These are phyloP conservation scores for Gynostemma pentaphyllum DNA, from an alignment of 306 rosid species.

Conservation along the genomic window DNA sequence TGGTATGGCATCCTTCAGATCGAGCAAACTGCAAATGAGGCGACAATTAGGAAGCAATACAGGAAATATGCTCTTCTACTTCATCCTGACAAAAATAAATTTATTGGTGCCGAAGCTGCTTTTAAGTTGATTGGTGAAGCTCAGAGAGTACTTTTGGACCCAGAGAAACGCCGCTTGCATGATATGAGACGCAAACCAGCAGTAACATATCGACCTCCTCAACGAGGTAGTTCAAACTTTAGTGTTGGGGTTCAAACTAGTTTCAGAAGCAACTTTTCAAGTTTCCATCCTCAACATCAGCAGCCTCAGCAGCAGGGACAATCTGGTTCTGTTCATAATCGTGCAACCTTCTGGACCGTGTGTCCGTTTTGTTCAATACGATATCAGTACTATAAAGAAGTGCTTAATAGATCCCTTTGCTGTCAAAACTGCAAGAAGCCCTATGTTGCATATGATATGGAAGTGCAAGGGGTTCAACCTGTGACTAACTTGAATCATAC, in stretches of 20 bases:
- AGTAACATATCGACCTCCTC: constrained; percentile 28
- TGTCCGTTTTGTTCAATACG: constrained; percentile 58
- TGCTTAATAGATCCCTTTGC: constrained; percentile 45
- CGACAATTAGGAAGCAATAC: constrained; percentile 68
- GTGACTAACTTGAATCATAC: constrained; percentile 32
- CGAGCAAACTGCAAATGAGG: constrained; percentile 58
- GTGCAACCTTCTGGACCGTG: constrained; percentile 57
- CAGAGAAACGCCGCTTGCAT: constrained; percentile 42
- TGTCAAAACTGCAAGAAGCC: constrained; percentile 55
- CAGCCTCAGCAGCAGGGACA: constrained; percentile 38
- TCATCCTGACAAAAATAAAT: constrained; percentile 97
- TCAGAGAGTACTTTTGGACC: constrained; percentile 70
- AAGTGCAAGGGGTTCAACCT: constrained; percentile 18
- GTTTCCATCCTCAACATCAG: constrained; percentile 30
- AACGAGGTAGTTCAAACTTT: constrained; percentile 21
- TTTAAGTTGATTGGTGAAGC: constrained; percentile 92
- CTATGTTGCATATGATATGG: constrained; percentile 52
- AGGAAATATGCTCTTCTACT: constrained; percentile 85
- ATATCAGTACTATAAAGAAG: constrained; percentile 46
- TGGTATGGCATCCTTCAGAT: constrained; percentile 85
- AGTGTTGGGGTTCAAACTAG: constrained; percentile 34
- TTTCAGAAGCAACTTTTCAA: constrained; percentile 25
- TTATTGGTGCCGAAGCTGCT: constrained; percentile 90
- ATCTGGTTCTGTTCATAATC: constrained; percentile 25
- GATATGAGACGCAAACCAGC: constrained; percentile 39